Evolutionary conservation across 257 asterid species (phyloP).

Genomic region (Ballota nigra): DNA sequence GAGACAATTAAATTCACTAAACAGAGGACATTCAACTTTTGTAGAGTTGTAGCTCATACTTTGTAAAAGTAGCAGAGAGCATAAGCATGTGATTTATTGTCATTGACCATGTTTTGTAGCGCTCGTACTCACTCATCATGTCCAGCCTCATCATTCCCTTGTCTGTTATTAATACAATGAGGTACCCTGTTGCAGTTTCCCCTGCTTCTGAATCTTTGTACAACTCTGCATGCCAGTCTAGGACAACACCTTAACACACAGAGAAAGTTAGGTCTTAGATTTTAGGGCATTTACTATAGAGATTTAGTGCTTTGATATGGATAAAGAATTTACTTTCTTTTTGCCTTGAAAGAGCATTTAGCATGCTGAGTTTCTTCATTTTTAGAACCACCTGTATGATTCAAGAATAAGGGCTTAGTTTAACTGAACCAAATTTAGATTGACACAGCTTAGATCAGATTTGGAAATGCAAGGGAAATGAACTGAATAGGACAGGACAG

Average conservation of each 20-base stretch:
- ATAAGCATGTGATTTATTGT: constrained; percentile 74
- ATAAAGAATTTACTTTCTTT: constrained; percentile 55
- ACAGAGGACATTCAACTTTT: constrained; percentile 31
- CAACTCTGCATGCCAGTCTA: constrained; percentile 61
- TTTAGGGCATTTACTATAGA: constrained; percentile 1
- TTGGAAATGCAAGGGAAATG: neutral
- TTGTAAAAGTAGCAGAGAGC: constrained; percentile 60
- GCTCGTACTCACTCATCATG: constrained; percentile 63
- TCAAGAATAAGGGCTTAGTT: constrained; percentile 19
- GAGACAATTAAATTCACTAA: constrained; percentile 6
- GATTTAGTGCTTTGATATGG: constrained; percentile 4
- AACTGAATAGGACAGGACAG: neutral
- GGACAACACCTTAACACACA: constrained; percentile 41
- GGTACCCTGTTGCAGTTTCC: constrained; percentile 58
- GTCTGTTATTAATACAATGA: constrained; percentile 62
- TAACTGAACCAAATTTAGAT: neutral
- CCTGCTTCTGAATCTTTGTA: constrained; percentile 59
- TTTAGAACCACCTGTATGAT: constrained; percentile 63
- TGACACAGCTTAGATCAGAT: neutral
- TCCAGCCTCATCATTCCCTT: constrained; percentile 68
- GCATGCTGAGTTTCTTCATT: constrained; percentile 59
- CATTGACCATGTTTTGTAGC: constrained; percentile 67
- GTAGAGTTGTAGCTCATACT: constrained; percentile 57
- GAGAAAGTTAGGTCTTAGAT: constrained; percentile 2
- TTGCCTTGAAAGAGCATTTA: constrained; percentile 62